These are phyloP conservation scores for Paradendryphiella salina DNA, from an alignment of 2,329 filamentous ascomycete genomes.

Conservation along the genomic window DNA sequence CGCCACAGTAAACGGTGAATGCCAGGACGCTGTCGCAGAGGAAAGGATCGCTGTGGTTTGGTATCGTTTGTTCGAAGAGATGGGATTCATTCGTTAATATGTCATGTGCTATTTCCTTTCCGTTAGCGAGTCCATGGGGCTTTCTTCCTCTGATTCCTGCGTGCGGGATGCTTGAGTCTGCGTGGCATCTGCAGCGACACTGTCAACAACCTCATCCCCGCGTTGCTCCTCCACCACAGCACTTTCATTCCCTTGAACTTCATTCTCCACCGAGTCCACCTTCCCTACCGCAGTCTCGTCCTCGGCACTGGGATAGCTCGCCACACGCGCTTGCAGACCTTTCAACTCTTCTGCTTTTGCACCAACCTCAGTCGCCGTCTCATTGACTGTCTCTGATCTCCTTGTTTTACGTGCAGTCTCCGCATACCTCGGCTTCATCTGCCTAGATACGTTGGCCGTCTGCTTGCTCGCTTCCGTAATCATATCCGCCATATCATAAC, in stretches of 20 bases:
- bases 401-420: conserved; percentile 20
- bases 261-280: background rate
- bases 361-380: background rate
- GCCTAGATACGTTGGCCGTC: conserved; percentile 17
- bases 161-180: background rate
- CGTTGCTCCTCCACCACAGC: background rate
- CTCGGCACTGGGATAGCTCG: background rate
- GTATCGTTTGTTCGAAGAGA: too few species aligned
- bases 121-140: too few species aligned
- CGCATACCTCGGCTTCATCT: conserved; percentile 15
- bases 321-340: background rate
- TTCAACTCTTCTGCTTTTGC: background rate
- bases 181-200: background rate
- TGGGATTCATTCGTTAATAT: too few species aligned
- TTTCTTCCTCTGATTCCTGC: background rate
- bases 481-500: conserved; percentile 25
- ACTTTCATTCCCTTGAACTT: background rate
- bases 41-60: too few species aligned
- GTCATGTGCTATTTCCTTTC: too few species aligned
- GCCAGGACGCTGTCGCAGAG: too few species aligned
- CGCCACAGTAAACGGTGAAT: too few species aligned
- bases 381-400: background rate
- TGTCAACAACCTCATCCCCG: background rate
- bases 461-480: conserved; percentile 28
- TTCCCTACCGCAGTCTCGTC: background rate